Evolutionary conservation across 176 grass and related monocot genomes (phyloP).

Genomic region (Poa annua): DNA sequence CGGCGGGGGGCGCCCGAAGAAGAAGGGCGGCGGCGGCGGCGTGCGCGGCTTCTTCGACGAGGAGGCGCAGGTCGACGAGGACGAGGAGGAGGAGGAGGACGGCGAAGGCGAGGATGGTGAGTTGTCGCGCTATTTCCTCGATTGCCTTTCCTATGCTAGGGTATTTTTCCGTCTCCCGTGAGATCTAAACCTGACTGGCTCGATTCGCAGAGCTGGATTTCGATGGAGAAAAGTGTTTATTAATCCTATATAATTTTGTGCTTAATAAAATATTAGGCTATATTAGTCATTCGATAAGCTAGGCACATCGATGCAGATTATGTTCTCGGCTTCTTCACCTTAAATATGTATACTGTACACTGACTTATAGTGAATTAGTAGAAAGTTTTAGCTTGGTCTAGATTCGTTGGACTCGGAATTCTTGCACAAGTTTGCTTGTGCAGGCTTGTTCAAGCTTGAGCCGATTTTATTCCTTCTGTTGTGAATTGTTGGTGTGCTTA

Average conservation of each 20-base stretch:
- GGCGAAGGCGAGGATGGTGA: conserved; percentile 93
- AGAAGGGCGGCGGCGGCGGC: conserved; percentile 53
- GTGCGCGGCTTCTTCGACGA: conserved; percentile 87
- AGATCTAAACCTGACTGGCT: conserved; percentile 40
- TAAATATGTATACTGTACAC: background rate
- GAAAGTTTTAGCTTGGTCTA: background rate
- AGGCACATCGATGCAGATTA: background rate
- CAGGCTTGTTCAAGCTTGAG: background rate
- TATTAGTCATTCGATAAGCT: background rate
- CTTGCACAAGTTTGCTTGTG: background rate
- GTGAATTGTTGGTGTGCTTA: background rate
- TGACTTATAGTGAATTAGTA: background rate
- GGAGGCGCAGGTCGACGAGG: conserved; percentile 84
- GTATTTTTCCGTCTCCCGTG: background rate
- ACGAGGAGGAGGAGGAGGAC: conserved; percentile 93
- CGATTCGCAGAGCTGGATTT: conserved; percentile 28
- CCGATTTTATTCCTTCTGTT: background rate
- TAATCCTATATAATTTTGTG: background rate
- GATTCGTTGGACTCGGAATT: background rate
- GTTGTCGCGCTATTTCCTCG: background rate
- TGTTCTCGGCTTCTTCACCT: background rate
- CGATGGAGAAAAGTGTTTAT: background rate
- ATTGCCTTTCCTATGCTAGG: background rate
- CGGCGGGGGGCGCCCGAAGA: conserved; percentile 54
- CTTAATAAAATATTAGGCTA: background rate